Conservation (phyloP, 192 early-diverging fungal genomes). For the Coemansia sp. region DNA sequence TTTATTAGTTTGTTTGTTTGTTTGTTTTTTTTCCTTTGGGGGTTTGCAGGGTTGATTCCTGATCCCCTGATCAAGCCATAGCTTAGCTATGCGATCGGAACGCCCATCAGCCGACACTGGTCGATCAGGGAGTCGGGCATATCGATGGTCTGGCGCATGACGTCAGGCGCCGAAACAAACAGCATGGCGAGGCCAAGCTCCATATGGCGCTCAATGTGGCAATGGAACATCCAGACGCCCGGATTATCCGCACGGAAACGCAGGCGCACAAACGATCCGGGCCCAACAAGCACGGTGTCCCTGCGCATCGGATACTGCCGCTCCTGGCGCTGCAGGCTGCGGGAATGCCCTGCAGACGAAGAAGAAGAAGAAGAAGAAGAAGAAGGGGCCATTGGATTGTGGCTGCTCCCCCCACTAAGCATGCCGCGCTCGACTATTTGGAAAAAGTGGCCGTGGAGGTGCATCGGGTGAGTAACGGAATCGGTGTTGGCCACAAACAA, state of each 20-base stretch:
- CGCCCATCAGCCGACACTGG: slow-evolving; percentile 62
- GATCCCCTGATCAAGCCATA: too few relatives aligned
- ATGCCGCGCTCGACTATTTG: slow-evolving; percentile 67
- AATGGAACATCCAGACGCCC: slow-evolving; percentile 84
- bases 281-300: slow-evolving; percentile 67
- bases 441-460: slow-evolving; percentile 85
- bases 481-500: slow-evolving; percentile 72
- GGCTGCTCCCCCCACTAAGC: slow-evolving; percentile 44
- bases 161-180: slow-evolving; percentile 68
- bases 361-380: too few relatives aligned
- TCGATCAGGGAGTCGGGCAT: slow-evolving; percentile 57
- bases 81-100: slow-evolving; percentile 19
- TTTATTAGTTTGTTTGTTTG: too few relatives aligned
- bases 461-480: slow-evolving; percentile 69
- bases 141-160: slow-evolving; percentile 52
- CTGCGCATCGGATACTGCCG: slow-evolving; percentile 57
- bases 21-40: too few relatives aligned
- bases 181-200: slow-evolving; percentile 69
- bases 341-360: too few relatives aligned
- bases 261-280: slow-evolving; percentile 61
- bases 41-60: too few relatives aligned
- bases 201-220: slow-evolving; percentile 65
- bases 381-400: too few relatives aligned
- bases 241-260: slow-evolving; percentile 78
- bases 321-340: neutral